phyloP scores from a whole-genome alignment of 768 basidiomycete species.

The Lactarius vividus region DNA sequence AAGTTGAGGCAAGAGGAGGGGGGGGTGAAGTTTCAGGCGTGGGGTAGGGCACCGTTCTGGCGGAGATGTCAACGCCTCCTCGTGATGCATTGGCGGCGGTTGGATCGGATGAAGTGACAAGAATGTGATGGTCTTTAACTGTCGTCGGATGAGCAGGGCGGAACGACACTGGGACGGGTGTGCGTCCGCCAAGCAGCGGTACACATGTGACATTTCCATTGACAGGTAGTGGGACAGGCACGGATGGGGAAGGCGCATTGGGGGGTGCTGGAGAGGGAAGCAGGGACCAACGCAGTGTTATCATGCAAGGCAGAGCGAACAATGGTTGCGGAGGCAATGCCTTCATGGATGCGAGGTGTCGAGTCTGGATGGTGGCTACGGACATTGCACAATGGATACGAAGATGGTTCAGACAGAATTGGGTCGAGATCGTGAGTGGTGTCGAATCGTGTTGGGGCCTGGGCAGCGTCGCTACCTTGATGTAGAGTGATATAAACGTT shows the following conservation, averaged over 20 bases:
- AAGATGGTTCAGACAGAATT: too few relatives aligned
- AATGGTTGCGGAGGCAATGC: too few relatives aligned
- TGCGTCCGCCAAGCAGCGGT: background rate
- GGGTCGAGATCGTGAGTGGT: too few relatives aligned
- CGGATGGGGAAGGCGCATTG: background rate
- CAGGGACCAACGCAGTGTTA: background rate
- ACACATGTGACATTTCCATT: background rate
- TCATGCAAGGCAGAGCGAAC: background rate
- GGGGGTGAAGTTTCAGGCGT: background rate
- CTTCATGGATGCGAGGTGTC: too few relatives aligned
- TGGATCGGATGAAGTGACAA: background rate
- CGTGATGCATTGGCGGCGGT: background rate
- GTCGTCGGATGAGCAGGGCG: background rate
- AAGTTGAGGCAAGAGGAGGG: background rate
- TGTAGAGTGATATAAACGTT: too few relatives aligned
- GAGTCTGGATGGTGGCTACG: too few relatives aligned
- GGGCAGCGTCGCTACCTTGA: too few relatives aligned
- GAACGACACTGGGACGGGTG: background rate
- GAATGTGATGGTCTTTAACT: background rate
- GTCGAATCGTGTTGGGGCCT: too few relatives aligned
- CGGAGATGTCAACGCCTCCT: background rate
- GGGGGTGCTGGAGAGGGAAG: background rate
- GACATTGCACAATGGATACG: too few relatives aligned
- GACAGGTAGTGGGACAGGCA: background rate
- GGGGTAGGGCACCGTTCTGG: background rate